phyloP scores from a whole-genome alignment of 441 rosid genomes.

The Erysimum cheiri region DNA sequence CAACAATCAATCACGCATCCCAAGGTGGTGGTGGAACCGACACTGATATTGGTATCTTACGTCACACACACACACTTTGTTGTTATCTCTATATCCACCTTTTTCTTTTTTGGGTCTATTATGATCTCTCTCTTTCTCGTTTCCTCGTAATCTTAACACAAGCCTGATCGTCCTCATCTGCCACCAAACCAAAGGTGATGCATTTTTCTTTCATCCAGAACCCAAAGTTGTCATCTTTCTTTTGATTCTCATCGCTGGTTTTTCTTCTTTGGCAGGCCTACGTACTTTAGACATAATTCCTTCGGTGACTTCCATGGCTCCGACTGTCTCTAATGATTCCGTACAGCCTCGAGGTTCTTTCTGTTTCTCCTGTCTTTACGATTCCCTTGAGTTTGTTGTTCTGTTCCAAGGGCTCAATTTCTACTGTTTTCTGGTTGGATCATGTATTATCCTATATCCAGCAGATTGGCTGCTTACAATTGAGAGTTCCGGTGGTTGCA shows the following conservation, averaged over 20 bases:
- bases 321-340: constrained; percentile 46
- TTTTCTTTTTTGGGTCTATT: neutral
- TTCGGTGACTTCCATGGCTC: constrained; percentile 48
- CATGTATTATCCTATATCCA: constrained; percentile 9
- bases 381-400: constrained; percentile 2
- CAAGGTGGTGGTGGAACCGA: constrained; percentile 21
- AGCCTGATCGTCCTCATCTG: constrained; percentile 35
- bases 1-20: constrained; percentile 18
- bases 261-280: constrained; percentile 20
- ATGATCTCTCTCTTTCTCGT: constrained; percentile 11
- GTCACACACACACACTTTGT: constrained; percentile 26
- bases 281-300: neutral
- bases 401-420: neutral
- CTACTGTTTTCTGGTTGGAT: constrained; percentile 13
- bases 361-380: neutral
- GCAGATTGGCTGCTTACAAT: neutral
- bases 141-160: constrained; percentile 27
- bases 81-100: constrained; percentile 14
- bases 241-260: constrained; percentile 24
- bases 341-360: constrained; percentile 59
- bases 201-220: constrained; percentile 3
- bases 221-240: constrained; percentile 28
- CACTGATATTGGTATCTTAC: constrained; percentile 28
- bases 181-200: constrained; percentile 19
- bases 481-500: constrained; percentile 36